Percentiles rank a stretch among this genome's conserved stretches.
phyloP scores from a whole-genome alignment of 495 filamentous ascomycete genomes.

The Lasiosphaeris hirsuta region DNA sequence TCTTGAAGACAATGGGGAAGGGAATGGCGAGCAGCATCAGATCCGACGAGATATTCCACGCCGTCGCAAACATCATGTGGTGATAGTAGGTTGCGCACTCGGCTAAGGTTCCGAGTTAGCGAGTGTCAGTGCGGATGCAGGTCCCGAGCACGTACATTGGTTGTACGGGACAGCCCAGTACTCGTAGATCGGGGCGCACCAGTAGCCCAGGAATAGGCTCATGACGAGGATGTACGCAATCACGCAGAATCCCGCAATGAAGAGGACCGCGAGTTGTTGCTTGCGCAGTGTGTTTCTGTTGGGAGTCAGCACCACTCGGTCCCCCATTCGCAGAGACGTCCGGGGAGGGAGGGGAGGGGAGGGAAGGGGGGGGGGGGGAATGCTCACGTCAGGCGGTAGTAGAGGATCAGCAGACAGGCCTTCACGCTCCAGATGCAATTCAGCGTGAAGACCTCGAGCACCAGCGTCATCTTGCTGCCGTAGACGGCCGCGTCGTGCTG shows the following conservation, averaged over 20 bases:
- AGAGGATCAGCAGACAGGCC: slow-evolving; percentile 51
- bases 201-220: slow-evolving; percentile 39
- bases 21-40: slow-evolving; percentile 45
- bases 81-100: slow-evolving; percentile 45
- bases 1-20: slow-evolving; percentile 38
- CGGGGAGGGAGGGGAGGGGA: too few species aligned
- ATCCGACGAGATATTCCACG: slow-evolving; percentile 52
- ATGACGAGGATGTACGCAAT: slow-evolving; percentile 39
- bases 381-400: slow-evolving; percentile 42
- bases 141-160: neutral
- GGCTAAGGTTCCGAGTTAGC: slow-evolving; percentile 21
- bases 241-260: slow-evolving; percentile 30
- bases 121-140: neutral
- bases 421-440: slow-evolving; percentile 49
- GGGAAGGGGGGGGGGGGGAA: too few species aligned
- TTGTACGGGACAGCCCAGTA: slow-evolving; percentile 8
- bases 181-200: slow-evolving; percentile 32
- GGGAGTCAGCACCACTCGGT: neutral
- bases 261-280: slow-evolving; percentile 34
- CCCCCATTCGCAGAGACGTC: too few species aligned
- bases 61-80: slow-evolving; percentile 44
- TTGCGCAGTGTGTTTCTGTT: slow-evolving; percentile 18
- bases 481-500: slow-evolving; percentile 39
- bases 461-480: slow-evolving; percentile 45
- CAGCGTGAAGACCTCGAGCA: slow-evolving; percentile 48